Conservation (phyloP, 2,329 filamentous ascomycete genomes). For the Blastomyces gilchristii region DNA sequence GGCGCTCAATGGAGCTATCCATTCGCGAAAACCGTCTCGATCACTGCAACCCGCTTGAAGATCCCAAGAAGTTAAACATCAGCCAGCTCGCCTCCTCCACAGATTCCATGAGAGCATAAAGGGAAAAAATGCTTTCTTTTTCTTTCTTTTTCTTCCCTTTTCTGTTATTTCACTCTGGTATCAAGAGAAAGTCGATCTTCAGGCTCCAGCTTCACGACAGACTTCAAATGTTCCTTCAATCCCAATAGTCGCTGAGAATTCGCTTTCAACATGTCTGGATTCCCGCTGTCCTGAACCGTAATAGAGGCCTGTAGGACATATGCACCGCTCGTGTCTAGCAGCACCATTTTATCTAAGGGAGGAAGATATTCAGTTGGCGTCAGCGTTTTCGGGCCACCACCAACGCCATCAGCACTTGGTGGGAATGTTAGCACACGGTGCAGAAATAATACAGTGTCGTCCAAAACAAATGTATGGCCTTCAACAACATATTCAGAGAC, state of each 20-base stretch:
- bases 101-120: background rate
- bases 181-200: slow-evolving; percentile 51
- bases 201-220: slow-evolving; percentile 46
- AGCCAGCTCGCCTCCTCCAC: background rate
- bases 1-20: background rate
- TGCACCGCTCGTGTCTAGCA: slow-evolving; percentile 46
- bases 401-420: slow-evolving; percentile 15
- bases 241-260: slow-evolving; percentile 46
- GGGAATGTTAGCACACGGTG: slow-evolving; percentile 44
- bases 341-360: slow-evolving; percentile 36
- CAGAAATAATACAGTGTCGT: slow-evolving; percentile 48
- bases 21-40: background rate
- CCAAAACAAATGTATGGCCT: slow-evolving; percentile 48
- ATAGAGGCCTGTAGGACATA: slow-evolving; percentile 51
- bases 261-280: slow-evolving; percentile 43
- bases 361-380: slow-evolving; percentile 33
- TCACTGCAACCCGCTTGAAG: background rate
- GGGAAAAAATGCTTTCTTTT: too few relatives aligned
- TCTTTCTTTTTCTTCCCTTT: background rate
- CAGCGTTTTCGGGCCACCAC: slow-evolving; percentile 3
- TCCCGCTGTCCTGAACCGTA: slow-evolving; percentile 46
- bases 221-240: slow-evolving; percentile 46
- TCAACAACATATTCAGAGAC: slow-evolving; percentile 48
- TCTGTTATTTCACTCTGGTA: slow-evolving; percentile 39
- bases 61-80: slow-evolving; percentile 3